phyloP scores from a whole-genome alignment of 2,329 filamentous ascomycete species.

The Colletotrichum sp. region DNA sequence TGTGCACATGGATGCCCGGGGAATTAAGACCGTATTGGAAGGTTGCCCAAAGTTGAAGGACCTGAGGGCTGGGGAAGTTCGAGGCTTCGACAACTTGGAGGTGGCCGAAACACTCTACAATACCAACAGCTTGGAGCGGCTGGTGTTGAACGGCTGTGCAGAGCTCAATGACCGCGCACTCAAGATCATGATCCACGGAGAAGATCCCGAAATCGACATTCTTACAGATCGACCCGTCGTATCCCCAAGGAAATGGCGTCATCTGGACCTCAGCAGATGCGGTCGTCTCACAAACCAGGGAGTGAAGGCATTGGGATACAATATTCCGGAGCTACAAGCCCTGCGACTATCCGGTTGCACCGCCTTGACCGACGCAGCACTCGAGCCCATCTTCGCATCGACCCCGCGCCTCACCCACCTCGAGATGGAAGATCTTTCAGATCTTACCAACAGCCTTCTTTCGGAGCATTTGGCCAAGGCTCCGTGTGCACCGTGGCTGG shows the following conservation, averaged over 20 bases:
- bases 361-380: constrained; percentile 73
- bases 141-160: constrained; percentile 81
- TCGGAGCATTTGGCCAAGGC: constrained; percentile 76
- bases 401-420: constrained; percentile 82
- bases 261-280: constrained; percentile 86
- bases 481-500: constrained; percentile 72
- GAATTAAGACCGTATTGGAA: constrained; percentile 74
- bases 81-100: constrained; percentile 76
- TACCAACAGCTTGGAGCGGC: constrained; percentile 81
- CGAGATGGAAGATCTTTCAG: constrained; percentile 84
- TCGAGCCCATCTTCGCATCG: constrained; percentile 76
- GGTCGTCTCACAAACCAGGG: constrained; percentile 73
- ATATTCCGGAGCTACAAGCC: constrained; percentile 81
- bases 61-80: constrained; percentile 81
- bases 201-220: constrained; percentile 79
- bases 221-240: constrained; percentile 79
- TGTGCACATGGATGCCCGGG: constrained; percentile 79
- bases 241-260: constrained; percentile 77
- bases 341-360: constrained; percentile 82
- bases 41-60: constrained; percentile 78
- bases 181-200: constrained; percentile 75
- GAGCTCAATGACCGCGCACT: constrained; percentile 80
- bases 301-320: constrained; percentile 72
- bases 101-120: constrained; percentile 79
- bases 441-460: constrained; percentile 77